A percentile compares a stretch with the other conserved stretches of the same genome.
phyloP scores from a whole-genome alignment of 2,329 filamentous ascomycete species.

The Botryotinia convoluta region DNA sequence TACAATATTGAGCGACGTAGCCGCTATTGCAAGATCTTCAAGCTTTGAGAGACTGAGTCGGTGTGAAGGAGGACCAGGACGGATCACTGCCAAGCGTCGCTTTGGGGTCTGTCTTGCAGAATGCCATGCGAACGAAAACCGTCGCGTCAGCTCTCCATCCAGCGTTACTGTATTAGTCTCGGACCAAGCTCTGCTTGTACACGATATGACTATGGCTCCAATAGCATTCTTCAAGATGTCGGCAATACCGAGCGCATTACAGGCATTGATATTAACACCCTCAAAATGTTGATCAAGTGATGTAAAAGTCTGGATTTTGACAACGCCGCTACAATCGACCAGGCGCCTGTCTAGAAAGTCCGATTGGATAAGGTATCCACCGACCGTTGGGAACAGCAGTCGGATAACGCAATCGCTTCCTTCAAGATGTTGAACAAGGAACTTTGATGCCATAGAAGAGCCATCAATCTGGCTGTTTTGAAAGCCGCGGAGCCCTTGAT shows the following conservation, averaged over 20 bases:
- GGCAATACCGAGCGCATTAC: neutral
- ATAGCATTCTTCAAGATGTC: neutral
- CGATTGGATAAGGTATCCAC: neutral
- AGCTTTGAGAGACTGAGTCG: neutral
- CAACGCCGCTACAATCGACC: neutral
- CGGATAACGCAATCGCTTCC: neutral
- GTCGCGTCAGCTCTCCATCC: neutral
- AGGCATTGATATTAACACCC: neutral
- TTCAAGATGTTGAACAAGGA: neutral
- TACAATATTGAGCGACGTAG: neutral
- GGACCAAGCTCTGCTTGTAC: neutral
- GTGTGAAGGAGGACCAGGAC: conserved; percentile 2
- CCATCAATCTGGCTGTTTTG: neutral
- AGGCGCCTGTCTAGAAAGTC: neutral
- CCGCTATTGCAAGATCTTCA: neutral
- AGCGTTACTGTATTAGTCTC: neutral
- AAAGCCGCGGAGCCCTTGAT: neutral
- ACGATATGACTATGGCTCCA: neutral
- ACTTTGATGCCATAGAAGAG: neutral
- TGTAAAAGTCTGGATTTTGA: neutral
- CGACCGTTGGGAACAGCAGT: neutral
- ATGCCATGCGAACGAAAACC: neutral
- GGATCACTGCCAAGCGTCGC: neutral
- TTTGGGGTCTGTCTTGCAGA: neutral
- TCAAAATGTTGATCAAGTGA: neutral